These are phyloP conservation scores for Verticillium zaregamsianum DNA, from an alignment of 2,329 filamentous ascomycete species.

Conservation along the genomic window DNA sequence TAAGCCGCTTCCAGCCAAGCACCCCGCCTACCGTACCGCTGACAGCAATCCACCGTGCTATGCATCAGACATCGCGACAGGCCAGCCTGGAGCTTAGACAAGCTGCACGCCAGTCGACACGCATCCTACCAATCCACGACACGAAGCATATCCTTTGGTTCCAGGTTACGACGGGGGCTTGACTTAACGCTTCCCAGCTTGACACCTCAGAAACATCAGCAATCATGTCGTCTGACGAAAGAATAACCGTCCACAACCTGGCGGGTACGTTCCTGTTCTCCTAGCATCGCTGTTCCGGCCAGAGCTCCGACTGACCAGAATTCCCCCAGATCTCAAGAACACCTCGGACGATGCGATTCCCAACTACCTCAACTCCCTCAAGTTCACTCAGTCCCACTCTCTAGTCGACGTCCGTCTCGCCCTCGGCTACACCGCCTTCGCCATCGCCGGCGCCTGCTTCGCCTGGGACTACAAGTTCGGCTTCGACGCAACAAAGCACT, in stretches of 20 bases:
- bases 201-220: background rate
- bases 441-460: constrained; percentile 79
- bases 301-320: constrained; percentile 10
- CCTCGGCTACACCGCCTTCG: constrained; percentile 78
- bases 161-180: too few relatives aligned
- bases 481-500: constrained; percentile 80
- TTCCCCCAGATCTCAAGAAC: constrained; percentile 79
- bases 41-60: background rate
- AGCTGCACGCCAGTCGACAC: constrained; percentile 4
- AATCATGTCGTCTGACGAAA: constrained; percentile 44
- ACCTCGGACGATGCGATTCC: constrained; percentile 92
- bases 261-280: constrained; percentile 41
- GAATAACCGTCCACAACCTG: constrained; percentile 64
- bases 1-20: background rate
- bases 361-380: constrained; percentile 87
- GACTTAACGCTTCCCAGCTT: background rate
- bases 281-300: background rate
- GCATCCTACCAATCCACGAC: background rate
- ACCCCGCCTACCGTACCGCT: background rate
- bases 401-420: constrained; percentile 78
- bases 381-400: constrained; percentile 76
- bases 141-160: background rate
- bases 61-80: background rate
- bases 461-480: constrained; percentile 87
- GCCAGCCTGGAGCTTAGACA: constrained; percentile 9